These are phyloP conservation scores for Chimonanthus salicifolius DNA, from an alignment of 164 flowering plant genomes.

Conservation along the genomic window DNA sequence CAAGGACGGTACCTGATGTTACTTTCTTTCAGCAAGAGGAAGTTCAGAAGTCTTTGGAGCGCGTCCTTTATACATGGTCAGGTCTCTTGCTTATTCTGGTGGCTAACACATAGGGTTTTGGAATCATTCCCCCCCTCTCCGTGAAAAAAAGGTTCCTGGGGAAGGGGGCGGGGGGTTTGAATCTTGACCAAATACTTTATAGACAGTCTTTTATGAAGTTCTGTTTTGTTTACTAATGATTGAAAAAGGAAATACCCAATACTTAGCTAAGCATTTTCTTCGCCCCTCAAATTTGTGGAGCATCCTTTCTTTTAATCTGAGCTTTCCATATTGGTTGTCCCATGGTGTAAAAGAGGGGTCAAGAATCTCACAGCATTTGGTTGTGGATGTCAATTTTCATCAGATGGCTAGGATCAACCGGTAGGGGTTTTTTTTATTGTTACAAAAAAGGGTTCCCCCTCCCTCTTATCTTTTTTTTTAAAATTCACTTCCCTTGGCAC, in stretches of 20 bases:
- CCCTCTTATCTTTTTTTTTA: neutral
- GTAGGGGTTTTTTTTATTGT: too few relatives aligned
- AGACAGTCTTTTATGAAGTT: neutral
- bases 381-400: neutral
- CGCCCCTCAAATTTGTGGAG: neutral
- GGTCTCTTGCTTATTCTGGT: slow-evolving; percentile 7
- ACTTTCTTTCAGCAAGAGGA: slow-evolving; percentile 85
- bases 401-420: neutral
- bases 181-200: too few relatives aligned
- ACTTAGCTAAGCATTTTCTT: neutral
- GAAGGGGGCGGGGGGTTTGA: neutral
- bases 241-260: neutral
- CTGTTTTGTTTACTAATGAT: too few relatives aligned
- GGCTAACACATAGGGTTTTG: neutral
- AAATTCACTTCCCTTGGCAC: neutral
- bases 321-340: neutral
- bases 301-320: neutral
- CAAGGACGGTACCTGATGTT: slow-evolving; percentile 97
- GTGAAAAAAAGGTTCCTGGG: too few relatives aligned
- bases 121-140: too few relatives aligned
- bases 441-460: neutral
- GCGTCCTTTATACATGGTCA: slow-evolving; percentile 91
- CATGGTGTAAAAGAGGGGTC: neutral
- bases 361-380: neutral
- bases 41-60: slow-evolving; percentile 96